phyloP scores from a whole-genome alignment of 768 basidiomycete species.

The Mrakia frigida region DNA sequence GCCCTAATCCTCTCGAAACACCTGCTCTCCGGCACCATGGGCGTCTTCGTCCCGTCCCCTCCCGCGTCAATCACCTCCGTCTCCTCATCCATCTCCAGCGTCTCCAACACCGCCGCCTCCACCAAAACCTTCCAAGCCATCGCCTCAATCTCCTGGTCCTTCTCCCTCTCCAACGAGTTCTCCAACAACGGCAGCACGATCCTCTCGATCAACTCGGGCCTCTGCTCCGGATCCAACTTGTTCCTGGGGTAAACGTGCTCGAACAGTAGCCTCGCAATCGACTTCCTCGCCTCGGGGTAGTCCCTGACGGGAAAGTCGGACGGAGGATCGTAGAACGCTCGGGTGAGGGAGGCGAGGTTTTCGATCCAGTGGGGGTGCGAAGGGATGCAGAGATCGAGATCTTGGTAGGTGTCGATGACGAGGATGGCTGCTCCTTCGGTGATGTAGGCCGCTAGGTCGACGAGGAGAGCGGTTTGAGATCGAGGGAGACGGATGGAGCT shows the following conservation, averaged over 20 bases:
- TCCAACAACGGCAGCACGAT: conserved; percentile 46
- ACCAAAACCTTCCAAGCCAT: conserved; percentile 40
- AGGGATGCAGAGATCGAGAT: conserved; percentile 42
- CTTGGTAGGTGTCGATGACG: conserved; percentile 42
- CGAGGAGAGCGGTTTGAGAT: conserved; percentile 41
- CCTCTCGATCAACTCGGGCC: conserved; percentile 40
- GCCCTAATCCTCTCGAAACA: conserved; percentile 39
- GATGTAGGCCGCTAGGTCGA: conserved; percentile 41
- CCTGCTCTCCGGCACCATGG: conserved; percentile 27
- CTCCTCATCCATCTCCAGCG: conserved; percentile 42
- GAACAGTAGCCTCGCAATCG: conserved; percentile 39
- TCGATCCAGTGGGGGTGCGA: conserved; percentile 42
- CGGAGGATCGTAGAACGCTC: conserved; percentile 37
- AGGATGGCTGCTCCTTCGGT: conserved; percentile 38
- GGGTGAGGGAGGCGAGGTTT: conserved; percentile 42
- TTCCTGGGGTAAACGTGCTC: conserved; percentile 41
- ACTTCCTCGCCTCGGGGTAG: conserved; percentile 11
- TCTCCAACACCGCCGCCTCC: conserved; percentile 42
- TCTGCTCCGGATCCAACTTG: conserved; percentile 38
- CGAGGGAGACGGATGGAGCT: conserved; percentile 40
- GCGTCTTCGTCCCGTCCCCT: not conserved
- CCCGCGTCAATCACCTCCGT: not conserved
- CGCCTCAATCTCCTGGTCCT: conserved; percentile 42
- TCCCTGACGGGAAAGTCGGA: conserved; percentile 1
- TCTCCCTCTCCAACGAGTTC: conserved; percentile 40